Base-by-base conservation (phyloP, 305 asterid species). In the Ruellia speciosa region DNA sequence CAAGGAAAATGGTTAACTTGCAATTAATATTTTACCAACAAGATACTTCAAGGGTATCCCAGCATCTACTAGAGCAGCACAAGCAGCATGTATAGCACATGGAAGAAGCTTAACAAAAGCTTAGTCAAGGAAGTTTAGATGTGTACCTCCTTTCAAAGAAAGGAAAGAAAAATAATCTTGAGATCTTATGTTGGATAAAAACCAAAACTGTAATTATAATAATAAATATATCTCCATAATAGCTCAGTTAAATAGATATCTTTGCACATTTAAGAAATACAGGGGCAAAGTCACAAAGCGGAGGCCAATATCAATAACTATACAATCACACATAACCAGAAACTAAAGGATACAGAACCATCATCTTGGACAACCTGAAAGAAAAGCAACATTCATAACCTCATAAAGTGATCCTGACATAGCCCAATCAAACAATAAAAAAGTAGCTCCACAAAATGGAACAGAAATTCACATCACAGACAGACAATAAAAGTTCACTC, bases 1-100 rank as follows among this genome's bases (percentile, higher is more conserved):
- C 52, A 62, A 28, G 51, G 54, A 70, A 54, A 51, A 18, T 15
- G 15, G 41, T 13, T 9, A 46, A 19, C 14, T 18, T 5, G 10
- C 14, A 14, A 14, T 12, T 14, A 18, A 18, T 47, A 28, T 7
- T 43, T 65, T 79, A 85, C 98, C 95, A 45, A 94, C 93, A 49
- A 85, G 81, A 66, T 79, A 84, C 68, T 87, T 87, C 78, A 90
- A 75, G 66, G 95, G 96, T 70, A 90, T 74, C 16, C 94, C 96
- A 65, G 98, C 95, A 76, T 87, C 95, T 63, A 83, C 66, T 58
- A 87, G 94, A 55, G 96, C 98, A 70, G 87, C 86, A 69, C 94
- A 87, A 11, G 88, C 79, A 49, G 94, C 96, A 59, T 90, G 90
- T 65, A 87, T 76, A 51, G 96, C 98, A 79, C 94, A 90, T 12